Percentiles rank a stretch among this genome's conserved stretches.
These are phyloP conservation scores for Kluyveromyces starmeri DNA, from an alignment of 805 yeast species.

Conservation along the genomic window DNA sequence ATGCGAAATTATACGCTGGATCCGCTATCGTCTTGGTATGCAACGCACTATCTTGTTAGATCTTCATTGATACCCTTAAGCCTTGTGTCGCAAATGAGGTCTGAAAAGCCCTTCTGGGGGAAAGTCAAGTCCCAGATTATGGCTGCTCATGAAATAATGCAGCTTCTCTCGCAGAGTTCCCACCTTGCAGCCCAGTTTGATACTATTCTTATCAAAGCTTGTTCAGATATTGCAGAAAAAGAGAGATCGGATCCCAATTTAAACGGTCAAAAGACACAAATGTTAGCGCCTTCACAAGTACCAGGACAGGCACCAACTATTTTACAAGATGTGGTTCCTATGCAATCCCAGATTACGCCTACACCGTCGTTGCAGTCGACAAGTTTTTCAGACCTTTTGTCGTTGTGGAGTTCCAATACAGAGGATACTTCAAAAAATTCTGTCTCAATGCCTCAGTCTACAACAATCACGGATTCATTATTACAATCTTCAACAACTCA, in stretches of 20 bases:
- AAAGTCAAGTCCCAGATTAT: not conserved
- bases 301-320: too few relatives aligned
- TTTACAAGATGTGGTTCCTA: too few relatives aligned
- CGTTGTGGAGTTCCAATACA: constrained; percentile 3
- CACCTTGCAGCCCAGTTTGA: constrained; percentile 1
- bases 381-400: constrained; percentile 17
- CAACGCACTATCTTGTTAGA: constrained; percentile 54
- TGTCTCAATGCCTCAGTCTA: not conserved
- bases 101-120: not conserved
- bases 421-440: not conserved
- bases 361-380: constrained; percentile 5
- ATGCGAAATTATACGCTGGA: constrained; percentile 30
- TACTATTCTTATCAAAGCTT: not conserved
- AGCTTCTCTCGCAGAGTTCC: not conserved
- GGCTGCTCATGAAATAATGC: not conserved
- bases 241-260: not conserved
- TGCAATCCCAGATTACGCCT: constrained; percentile 1
- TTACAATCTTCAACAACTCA: constrained; percentile 4
- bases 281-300: too few relatives aligned
- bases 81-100: not conserved
- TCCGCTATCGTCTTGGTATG: constrained; percentile 53
- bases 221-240: not conserved
- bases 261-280: too few relatives aligned
- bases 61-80: constrained; percentile 44
- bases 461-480: not conserved